Evolutionary conservation across 2,329 filamentous ascomycete species (phyloP).

Genomic region (Neophaeococcomyces mojaviensis): DNA sequence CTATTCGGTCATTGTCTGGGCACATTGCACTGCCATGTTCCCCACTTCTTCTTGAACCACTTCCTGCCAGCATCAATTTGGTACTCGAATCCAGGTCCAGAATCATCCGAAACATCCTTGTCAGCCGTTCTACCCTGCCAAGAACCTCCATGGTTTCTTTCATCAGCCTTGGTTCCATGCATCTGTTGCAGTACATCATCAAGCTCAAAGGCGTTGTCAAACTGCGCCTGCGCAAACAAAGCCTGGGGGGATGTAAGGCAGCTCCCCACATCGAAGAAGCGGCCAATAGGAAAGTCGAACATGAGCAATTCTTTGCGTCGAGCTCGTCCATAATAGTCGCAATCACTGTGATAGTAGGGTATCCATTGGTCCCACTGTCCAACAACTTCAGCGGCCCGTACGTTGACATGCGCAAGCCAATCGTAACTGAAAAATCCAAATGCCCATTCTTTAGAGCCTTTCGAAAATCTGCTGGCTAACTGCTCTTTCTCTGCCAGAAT

Average conservation of each 20-base stretch:
- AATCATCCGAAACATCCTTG: too few relatives aligned
- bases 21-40: too few relatives aligned
- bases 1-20: too few relatives aligned
- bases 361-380: slow-evolving; percentile 53
- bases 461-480: neutral
- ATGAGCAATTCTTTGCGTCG: slow-evolving; percentile 40
- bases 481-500: slow-evolving; percentile 23
- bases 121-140: too few relatives aligned
- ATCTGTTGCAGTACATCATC: too few relatives aligned
- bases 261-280: slow-evolving; percentile 1
- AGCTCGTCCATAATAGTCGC: slow-evolving; percentile 48
- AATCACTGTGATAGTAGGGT: slow-evolving; percentile 52
- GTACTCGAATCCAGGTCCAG: too few relatives aligned
- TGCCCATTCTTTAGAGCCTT: slow-evolving; percentile 37
- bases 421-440: slow-evolving; percentile 54
- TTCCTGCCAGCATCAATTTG: too few relatives aligned
- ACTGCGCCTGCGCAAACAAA: too few relatives aligned
- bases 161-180: too few relatives aligned
- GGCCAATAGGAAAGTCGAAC: slow-evolving; percentile 22
- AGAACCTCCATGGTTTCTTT: too few relatives aligned
- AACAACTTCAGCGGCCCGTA: slow-evolving; percentile 43
- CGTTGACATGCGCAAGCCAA: slow-evolving; percentile 51
- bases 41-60: too few relatives aligned
- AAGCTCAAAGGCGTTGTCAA: too few relatives aligned
- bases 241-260: slow-evolving; percentile 1